phyloP scores from a whole-genome alignment of 129 eudicot genomes.

The Tagetes patula region DNA sequence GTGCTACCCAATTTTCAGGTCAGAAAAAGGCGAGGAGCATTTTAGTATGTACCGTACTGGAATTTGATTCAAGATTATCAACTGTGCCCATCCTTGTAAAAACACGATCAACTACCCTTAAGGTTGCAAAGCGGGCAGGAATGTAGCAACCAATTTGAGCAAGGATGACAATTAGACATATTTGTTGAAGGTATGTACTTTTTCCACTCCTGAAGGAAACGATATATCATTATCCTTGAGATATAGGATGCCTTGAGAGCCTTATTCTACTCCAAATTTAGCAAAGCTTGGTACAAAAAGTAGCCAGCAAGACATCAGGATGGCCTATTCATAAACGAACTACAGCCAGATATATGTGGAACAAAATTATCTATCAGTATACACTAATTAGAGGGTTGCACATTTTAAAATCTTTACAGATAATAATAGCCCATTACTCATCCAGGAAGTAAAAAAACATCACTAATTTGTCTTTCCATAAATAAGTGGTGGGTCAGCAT shows the following conservation, averaged over 20 bases:
- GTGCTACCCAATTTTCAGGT: slow-evolving; percentile 3
- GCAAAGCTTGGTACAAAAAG: background rate
- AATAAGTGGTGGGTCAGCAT: too few relatives aligned
- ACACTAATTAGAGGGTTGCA: background rate
- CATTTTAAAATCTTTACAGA: slow-evolving; percentile 1
- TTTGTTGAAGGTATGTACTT: slow-evolving; percentile 97
- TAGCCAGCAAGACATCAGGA: slow-evolving; percentile 4
- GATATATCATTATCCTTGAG: slow-evolving; percentile 12
- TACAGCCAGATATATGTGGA: background rate
- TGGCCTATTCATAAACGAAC: slow-evolving; percentile 3
- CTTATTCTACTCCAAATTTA: slow-evolving; percentile 3
- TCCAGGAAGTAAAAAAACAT: too few relatives aligned
- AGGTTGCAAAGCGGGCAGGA: slow-evolving; percentile 86
- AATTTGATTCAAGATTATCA: slow-evolving; percentile 91
- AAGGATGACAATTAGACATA: slow-evolving; percentile 80
- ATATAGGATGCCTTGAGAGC: slow-evolving; percentile 13
- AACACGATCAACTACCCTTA: slow-evolving; percentile 83
- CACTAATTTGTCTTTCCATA: too few relatives aligned
- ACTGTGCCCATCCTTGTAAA: slow-evolving; percentile 97
- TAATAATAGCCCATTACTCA: background rate
- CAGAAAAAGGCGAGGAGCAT: slow-evolving; percentile 1
- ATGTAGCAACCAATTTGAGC: slow-evolving; percentile 96
- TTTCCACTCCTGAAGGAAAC: slow-evolving; percentile 79
- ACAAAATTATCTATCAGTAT: background rate
- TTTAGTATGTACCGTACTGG: slow-evolving; percentile 67